Conservation (phyloP, 768 basidiomycete genomes). For the Trametopsis cervina region DNA sequence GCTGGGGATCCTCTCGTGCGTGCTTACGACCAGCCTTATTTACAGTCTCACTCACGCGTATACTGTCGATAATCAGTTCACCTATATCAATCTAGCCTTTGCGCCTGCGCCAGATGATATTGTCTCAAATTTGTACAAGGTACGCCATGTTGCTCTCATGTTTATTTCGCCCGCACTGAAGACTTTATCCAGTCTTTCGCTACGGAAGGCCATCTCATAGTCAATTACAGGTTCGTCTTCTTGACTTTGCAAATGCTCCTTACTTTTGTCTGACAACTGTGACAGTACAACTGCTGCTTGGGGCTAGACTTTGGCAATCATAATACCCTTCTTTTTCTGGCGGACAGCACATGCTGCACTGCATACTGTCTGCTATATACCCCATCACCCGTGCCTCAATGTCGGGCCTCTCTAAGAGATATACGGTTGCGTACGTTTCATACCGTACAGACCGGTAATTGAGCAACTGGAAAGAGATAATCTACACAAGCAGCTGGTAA, state of each 20-base stretch:
- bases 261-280: neutral
- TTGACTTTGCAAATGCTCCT: neutral
- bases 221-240: slow-evolving; percentile 51
- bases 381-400: too few species aligned
- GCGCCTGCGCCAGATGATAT: slow-evolving; percentile 74
- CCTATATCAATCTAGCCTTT: slow-evolving; percentile 74
- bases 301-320: too few species aligned
- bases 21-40: slow-evolving; percentile 4
- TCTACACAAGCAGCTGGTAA: too few species aligned
- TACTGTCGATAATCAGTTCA: slow-evolving; percentile 39
- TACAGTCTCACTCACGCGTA: neutral
- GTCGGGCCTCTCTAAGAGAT: too few species aligned
- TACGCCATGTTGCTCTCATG: slow-evolving; percentile 18
- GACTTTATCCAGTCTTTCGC: slow-evolving; percentile 40
- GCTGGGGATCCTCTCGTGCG: slow-evolving; percentile 77
- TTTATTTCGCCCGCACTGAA: neutral
- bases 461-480: too few species aligned
- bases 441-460: too few species aligned
- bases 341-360: too few species aligned
- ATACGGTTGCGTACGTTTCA: too few species aligned
- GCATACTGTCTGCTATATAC: too few species aligned
- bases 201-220: slow-evolving; percentile 58
- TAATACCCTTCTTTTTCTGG: too few species aligned
- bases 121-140: slow-evolving; percentile 65
- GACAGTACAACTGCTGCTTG: slow-evolving; percentile 53